Base-by-base conservation (phyloP, 331 rosid genomes). In the Cydonia oblonga region DNA sequence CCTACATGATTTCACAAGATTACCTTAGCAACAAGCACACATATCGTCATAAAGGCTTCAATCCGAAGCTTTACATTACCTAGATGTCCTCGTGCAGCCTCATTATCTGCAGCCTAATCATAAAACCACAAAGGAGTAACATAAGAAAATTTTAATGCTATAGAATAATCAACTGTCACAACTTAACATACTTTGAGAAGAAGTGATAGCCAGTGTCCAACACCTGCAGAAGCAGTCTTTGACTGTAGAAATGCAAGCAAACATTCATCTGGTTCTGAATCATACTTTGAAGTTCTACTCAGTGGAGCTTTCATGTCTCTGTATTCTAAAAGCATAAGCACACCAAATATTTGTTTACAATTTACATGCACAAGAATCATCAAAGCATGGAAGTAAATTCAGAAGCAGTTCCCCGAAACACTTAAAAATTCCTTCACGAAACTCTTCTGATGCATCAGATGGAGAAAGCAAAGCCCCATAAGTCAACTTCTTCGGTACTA, bases 181-280 rank as follows among this genome's bases (percentile, higher is more conserved):
- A 67, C 7, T 71, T 38, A 53, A 71, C 86, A 66, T 89, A 93
- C 97, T 77, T 83, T 85, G 76, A 91, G 96, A 86, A 93, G 90
- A 83, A 93, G 96, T 8, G 97, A 93, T 54, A 93, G 83, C 97
- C 97, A 93, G 75, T 93, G 98, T 59, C 98, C 98, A 70, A 93
- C 85, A 70, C 96, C 90, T 71, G 96, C 91, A 51, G 96, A 89
- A 19, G 96, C 96, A 81, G 78, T 69, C 79, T 87, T 82, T 69
- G 92, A 86, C 73, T 61, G 88, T 28, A 93, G 89, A 80, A 87
- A 93, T 75, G 87, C 84, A 78, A 91, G 91, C 73, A 90, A 75
- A 81, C 98, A 93, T 71, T 86, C 90, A 14, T 78, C 80, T 81
- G 92, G 79, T 74, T 86, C 90, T 70, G 81, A 83, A 70, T 73